Conservation (phyloP, 768 basidiomycete genomes). For the button mushroom (Agaricus bisporus) region DNA sequence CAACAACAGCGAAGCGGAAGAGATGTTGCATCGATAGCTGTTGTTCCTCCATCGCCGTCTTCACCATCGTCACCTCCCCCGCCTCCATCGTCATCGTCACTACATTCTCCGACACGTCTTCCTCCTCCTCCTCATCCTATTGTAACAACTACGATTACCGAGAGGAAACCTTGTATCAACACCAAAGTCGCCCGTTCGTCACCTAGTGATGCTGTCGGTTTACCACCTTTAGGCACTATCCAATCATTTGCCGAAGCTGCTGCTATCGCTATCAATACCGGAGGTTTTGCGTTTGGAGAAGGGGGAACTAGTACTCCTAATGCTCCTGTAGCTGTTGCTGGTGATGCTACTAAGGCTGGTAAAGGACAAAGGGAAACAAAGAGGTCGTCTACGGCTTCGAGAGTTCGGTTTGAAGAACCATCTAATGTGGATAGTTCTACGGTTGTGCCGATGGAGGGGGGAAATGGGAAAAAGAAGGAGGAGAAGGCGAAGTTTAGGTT, state of each 20-base stretch:
- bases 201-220: background rate
- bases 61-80: background rate
- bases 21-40: background rate
- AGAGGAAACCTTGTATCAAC: background rate
- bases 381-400: slow-evolving; percentile 7
- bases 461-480: background rate
- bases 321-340: background rate
- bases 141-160: background rate
- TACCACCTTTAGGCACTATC: background rate
- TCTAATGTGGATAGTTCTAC: background rate
- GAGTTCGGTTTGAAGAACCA: slow-evolving; percentile 6
- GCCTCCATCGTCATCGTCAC: background rate
- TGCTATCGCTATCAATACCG: background rate
- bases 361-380: background rate
- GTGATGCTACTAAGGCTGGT: background rate
- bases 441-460: background rate
- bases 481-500: slow-evolving; percentile 4
- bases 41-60: background rate
- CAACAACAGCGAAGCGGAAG: too few relatives aligned
- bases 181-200: background rate
- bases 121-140: background rate
- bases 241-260: slow-evolving; percentile 10
- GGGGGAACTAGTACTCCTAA: background rate
- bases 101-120: background rate
- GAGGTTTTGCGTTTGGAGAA: background rate